These are phyloP conservation scores for Leccinellum albellum DNA, from an alignment of 768 basidiomycete species.

Conservation along the genomic window DNA sequence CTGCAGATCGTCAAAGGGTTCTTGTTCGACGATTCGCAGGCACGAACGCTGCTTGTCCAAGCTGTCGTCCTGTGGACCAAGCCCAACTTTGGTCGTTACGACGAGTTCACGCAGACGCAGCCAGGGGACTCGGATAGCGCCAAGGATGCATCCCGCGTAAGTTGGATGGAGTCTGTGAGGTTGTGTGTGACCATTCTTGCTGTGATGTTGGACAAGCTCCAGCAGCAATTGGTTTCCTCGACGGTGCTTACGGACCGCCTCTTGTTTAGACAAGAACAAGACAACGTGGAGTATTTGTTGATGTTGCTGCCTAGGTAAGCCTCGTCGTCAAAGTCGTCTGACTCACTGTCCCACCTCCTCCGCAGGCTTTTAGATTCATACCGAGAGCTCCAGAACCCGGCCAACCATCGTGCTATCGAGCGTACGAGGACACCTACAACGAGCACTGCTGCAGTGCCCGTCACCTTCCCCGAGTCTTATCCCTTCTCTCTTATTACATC, in stretches of 20 bases:
- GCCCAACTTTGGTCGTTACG: conserved; percentile 88
- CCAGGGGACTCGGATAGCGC: conserved; percentile 62
- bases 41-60: conserved; percentile 78
- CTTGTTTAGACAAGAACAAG: conserved; percentile 75
- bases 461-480: conserved; percentile 91
- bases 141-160: conserved; percentile 72
- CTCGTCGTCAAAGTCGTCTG: neutral
- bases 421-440: conserved; percentile 59
- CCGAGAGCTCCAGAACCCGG: conserved; percentile 70
- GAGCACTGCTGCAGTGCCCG: conserved; percentile 56
- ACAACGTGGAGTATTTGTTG: conserved; percentile 84
- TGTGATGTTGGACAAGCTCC: conserved; percentile 86
- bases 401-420: conserved; percentile 66
- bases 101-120: conserved; percentile 67
- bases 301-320: conserved; percentile 77
- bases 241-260: conserved; percentile 56
- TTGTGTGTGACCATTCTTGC: conserved; percentile 86
- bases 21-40: conserved; percentile 78
- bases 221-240: conserved; percentile 72
- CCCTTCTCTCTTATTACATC: conserved; percentile 81
- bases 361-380: conserved; percentile 82
- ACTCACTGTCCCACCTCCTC: conserved; percentile 2
- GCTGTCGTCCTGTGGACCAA: conserved; percentile 92
- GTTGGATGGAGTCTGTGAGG: conserved; percentile 88
- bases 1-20: conserved; percentile 87